phyloP scores from a whole-genome alignment of 768 basidiomycete species.

The Scleroderma citrinum region DNA sequence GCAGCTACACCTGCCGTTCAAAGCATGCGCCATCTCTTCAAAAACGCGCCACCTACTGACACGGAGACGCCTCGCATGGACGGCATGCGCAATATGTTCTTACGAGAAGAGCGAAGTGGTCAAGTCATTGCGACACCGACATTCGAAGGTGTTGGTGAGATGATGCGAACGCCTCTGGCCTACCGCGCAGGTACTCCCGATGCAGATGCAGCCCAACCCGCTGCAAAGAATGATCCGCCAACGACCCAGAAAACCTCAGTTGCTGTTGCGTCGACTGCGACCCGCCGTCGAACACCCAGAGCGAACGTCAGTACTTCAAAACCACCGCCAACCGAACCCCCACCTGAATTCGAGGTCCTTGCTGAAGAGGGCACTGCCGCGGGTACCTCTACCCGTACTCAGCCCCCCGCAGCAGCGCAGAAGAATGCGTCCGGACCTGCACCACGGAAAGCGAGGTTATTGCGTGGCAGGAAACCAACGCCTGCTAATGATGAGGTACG shows the following conservation, averaged over 20 bases:
- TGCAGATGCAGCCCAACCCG: background rate
- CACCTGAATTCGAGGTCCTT: background rate
- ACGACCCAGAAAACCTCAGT: background rate
- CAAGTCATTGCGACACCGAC: slow-evolving; percentile 15
- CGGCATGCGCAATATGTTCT: slow-evolving; percentile 29
- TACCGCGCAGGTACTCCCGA: slow-evolving; percentile 5
- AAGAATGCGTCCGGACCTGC: slow-evolving; percentile 15
- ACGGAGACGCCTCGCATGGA: slow-evolving; percentile 30
- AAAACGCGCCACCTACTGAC: slow-evolving; percentile 2
- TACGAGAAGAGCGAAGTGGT: slow-evolving; percentile 8
- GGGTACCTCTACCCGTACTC: background rate
- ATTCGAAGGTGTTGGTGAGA: slow-evolving; percentile 25
- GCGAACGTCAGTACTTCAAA: background rate
- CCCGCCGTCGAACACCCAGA: slow-evolving; percentile 11
- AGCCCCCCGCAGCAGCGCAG: slow-evolving; percentile 8
- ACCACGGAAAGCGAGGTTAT: slow-evolving; percentile 10
- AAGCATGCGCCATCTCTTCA: slow-evolving; percentile 31
- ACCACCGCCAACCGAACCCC: background rate
- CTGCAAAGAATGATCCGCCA: background rate
- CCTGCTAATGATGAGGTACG: slow-evolving; percentile 3
- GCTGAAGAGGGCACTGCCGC: background rate
- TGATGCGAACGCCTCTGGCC: slow-evolving; percentile 26
- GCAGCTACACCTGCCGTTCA: slow-evolving; percentile 20
- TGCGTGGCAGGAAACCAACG: slow-evolving; percentile 4
- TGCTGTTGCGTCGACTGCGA: slow-evolving; percentile 4